A percentile compares a stretch with the other conserved stretches of the same genome.
These are phyloP conservation scores for Aspergillus bombycis DNA, from an alignment of 2,329 filamentous ascomycete species.

Conservation along the genomic window DNA sequence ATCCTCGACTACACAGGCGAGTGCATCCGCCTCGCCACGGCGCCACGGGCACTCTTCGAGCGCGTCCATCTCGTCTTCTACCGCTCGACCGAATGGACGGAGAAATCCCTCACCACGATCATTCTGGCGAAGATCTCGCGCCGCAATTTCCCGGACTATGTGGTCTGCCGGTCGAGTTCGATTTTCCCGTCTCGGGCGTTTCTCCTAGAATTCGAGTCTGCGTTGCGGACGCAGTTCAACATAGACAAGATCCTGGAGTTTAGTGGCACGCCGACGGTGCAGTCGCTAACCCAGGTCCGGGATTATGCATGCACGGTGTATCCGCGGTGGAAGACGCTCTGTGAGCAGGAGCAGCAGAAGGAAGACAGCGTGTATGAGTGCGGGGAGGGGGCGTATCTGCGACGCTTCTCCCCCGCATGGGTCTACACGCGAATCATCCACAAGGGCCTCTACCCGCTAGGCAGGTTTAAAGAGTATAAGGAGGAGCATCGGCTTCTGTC, in stretches of 20 bases:
- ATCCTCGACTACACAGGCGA: constrained; percentile 78
- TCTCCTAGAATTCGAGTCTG: constrained; percentile 86
- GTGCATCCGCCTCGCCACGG: constrained; percentile 77
- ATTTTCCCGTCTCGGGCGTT: constrained; percentile 79
- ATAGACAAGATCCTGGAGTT: constrained; percentile 84
- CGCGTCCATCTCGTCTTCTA: constrained; percentile 96
- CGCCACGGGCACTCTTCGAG: constrained; percentile 81
- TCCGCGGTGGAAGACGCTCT: constrained; percentile 74
- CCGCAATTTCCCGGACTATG: constrained; percentile 84
- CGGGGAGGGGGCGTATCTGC: constrained; percentile 84
- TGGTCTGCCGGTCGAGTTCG: constrained; percentile 85
- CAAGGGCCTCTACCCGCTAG: constrained; percentile 78
- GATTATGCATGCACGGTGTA: constrained; percentile 74
- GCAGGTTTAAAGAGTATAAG: constrained; percentile 77
- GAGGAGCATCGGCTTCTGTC: constrained; percentile 74
- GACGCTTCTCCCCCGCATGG: constrained; percentile 87
- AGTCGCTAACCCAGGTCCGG: constrained; percentile 68
- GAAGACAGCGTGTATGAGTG: constrained; percentile 77
- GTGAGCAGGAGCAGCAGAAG: constrained; percentile 75
- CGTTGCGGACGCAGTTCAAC: constrained; percentile 76
- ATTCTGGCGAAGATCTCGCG: constrained; percentile 89
- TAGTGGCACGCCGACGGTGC: constrained; percentile 68
- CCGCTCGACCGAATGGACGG: constrained; percentile 93
- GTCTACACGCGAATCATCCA: constrained; percentile 92
- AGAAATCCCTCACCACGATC: constrained; percentile 92